Evolutionary conservation across 768 basidiomycete genomes (phyloP).

Genomic region (Galerina marginata): DNA sequence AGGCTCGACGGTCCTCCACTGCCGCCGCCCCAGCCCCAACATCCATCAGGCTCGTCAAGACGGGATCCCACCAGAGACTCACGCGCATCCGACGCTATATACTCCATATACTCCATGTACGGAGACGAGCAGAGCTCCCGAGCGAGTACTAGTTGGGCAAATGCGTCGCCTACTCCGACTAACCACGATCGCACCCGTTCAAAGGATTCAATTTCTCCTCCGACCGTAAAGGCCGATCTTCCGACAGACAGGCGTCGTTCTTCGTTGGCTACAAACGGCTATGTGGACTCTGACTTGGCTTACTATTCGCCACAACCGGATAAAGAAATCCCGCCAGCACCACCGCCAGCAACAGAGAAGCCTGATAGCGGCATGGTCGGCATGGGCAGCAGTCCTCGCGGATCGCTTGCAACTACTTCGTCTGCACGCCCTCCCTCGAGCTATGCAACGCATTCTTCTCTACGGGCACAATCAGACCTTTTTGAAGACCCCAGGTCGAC

Average conservation of each 20-base stretch:
- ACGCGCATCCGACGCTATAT: conserved; percentile 65
- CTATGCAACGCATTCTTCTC: conserved; percentile 37
- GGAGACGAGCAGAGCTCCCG: conserved; percentile 53
- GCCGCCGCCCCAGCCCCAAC: conserved; percentile 32
- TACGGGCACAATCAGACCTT: conserved; percentile 35
- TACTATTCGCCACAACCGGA: conserved; percentile 30
- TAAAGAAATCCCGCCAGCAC: conserved; percentile 25
- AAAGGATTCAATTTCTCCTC: conserved; percentile 23
- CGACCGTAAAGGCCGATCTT: conserved; percentile 39
- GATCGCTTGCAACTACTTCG: conserved; percentile 29
- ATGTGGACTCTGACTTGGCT: conserved; percentile 35
- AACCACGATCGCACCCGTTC: conserved; percentile 34
- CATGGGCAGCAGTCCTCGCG: conserved; percentile 26
- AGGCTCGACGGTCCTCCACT: conserved; percentile 20
- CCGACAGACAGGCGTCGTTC: conserved; percentile 34
- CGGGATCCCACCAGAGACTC: conserved; percentile 43
- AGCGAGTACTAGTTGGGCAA: conserved; percentile 50
- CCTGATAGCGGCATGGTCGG: conserved; percentile 15
- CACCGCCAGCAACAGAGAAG: conserved; percentile 15
- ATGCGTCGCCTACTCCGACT: conserved; percentile 6
- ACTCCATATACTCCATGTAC: conserved; percentile 90
- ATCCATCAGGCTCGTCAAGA: conserved; percentile 30
- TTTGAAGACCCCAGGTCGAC: conserved; percentile 39
- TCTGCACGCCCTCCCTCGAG: conserved; percentile 36
- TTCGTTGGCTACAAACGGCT: conserved; percentile 27